Evolutionary conservation across 805 yeast genomes (phyloP), one percentile per base, ranked within the genome.

Genomic region (Vanderwaltozyma polyspora): DNA sequence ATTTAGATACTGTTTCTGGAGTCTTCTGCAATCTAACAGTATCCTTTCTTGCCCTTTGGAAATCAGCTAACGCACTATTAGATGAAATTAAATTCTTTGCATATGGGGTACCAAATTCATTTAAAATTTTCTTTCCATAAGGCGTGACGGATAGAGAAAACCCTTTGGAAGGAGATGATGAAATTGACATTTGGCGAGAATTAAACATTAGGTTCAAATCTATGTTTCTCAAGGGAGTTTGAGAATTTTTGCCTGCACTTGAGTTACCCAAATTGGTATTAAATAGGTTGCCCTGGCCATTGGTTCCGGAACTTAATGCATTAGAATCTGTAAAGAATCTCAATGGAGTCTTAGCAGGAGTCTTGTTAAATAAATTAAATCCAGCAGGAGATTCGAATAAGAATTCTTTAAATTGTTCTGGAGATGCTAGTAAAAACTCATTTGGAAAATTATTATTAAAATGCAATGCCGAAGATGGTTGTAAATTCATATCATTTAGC

Each of bases 301-400:
- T 17, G 28, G 18, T 9, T 16, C 13, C 14, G 6, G 23, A 21
- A 10, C 10, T 21, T 31, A 16, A 19, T 19, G 33, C 25, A 32
- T 36, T 38, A 11, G 42, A 34, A 14, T 48, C 51, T 7, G 54
- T 44, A 9, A 52, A 45, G 35, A 56, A 56, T 25, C 50, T 36
- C n/a, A 56, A 40, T 1, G 61, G 60, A 6, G 60, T 52, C 45
- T 51, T 56, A 19, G 60, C 59, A 4, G 61, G 60, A 1, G 61
- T 53, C 28, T 51, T 51, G 21, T 52, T 57, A 32, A 53, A 46
- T 16, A 56, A 39, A 36, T 52, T 55, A 15, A 53, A 43, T 2
- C 55, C 56, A 6, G 48, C 50, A 13, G 60, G 60, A 6, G 60
- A 55, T 15, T 55, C 60, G 9, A 53, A 45, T 27, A 57, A 35